phyloP scores from a whole-genome alignment of 2,329 filamentous ascomycete genomes.

The Colletotrichum somersetense region DNA sequence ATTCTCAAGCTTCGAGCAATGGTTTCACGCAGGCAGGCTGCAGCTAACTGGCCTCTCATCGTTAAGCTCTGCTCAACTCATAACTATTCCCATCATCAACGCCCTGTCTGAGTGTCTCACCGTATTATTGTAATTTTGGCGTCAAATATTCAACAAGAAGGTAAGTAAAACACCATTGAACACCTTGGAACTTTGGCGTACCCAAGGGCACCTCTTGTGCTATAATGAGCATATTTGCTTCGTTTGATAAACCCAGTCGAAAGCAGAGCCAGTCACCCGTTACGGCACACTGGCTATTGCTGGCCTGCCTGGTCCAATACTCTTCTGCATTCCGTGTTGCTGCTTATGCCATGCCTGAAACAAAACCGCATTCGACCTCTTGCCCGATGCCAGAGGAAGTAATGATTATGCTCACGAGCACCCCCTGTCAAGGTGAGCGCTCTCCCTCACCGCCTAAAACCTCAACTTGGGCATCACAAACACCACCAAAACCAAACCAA shows the following conservation, averaged over 20 bases:
- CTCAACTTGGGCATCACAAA: constrained; percentile 90
- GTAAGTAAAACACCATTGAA: not conserved
- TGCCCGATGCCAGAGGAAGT: not conserved
- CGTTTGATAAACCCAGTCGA: not conserved
- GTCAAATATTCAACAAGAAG: not conserved
- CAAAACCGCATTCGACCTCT: not conserved
- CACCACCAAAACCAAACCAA: constrained; percentile 82
- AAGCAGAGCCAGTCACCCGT: not conserved
- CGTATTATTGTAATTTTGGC: too few species aligned
- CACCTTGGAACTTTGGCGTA: not conserved
- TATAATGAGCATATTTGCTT: not conserved
- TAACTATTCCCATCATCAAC: too few species aligned
- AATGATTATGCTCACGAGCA: not conserved
- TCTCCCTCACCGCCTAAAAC: constrained; percentile 66
- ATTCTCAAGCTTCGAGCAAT: not conserved
- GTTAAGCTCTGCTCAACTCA: too few species aligned
- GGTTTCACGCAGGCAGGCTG: not conserved
- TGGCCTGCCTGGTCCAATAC: not conserved
- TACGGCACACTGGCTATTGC: too few species aligned
- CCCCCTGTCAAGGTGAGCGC: too few species aligned
- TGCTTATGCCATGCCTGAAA: constrained; percentile 7
- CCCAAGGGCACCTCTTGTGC: not conserved
- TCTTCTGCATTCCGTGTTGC: not conserved
- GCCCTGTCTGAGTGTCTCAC: not conserved
- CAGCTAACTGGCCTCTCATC: not conserved